phyloP scores from a whole-genome alignment of 75 land plant genomes.

The Larix kaempferi region DNA sequence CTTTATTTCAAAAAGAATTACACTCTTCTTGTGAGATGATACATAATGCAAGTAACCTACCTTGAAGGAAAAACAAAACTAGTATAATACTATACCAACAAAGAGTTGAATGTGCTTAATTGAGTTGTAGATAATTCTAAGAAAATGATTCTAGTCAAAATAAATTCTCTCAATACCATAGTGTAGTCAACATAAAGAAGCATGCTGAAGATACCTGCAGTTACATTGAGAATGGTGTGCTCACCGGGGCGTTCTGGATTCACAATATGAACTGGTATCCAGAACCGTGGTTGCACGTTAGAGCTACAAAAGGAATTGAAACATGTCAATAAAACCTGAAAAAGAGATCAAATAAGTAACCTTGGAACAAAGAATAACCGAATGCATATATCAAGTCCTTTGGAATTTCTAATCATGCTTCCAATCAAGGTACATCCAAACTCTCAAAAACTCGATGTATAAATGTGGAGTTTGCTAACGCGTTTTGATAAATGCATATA shows the following conservation, averaged over 20 bases:
- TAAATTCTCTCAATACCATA: too few relatives aligned
- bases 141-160: too few relatives aligned
- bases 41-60: too few relatives aligned
- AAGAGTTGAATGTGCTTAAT: background rate
- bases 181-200: background rate
- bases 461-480: background rate
- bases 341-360: background rate
- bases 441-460: background rate
- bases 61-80: background rate
- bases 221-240: slow-evolving; percentile 87
- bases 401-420: background rate
- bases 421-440: background rate
- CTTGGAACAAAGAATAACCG: background rate
- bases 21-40: too few relatives aligned
- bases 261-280: slow-evolving; percentile 96
- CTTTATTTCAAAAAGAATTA: too few relatives aligned
- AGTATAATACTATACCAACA: background rate
- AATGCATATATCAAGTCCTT: background rate
- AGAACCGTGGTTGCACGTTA: slow-evolving; percentile 68
- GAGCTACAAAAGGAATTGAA: slow-evolving; percentile 45
- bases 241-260: slow-evolving; percentile 97
- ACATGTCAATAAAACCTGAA: background rate
- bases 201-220: slow-evolving; percentile 56
- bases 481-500: too few relatives aligned
- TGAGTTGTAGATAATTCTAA: background rate